phyloP scores from a whole-genome alignment of 192 early-diverging fungal species.

The Entophlyctis helioformis region DNA sequence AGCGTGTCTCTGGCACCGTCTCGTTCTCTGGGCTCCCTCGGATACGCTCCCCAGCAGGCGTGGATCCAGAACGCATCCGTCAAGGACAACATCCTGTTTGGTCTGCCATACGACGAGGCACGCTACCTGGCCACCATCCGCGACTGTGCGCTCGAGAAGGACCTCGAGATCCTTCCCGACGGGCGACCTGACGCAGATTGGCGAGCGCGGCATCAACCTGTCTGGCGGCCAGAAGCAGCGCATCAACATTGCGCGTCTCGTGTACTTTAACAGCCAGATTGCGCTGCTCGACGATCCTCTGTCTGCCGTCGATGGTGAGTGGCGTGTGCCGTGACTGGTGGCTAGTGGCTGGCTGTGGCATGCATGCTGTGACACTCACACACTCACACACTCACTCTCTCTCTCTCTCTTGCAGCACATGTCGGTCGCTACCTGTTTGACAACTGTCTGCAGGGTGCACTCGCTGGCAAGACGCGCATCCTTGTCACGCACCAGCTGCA shows the following conservation, averaged over 20 bases:
- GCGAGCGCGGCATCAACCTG: conserved; percentile 40
- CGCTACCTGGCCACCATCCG: conserved; percentile 54
- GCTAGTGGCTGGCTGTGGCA: no score
- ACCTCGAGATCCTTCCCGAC: conserved; percentile 49
- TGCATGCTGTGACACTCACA: no score
- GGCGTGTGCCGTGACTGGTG: no score
- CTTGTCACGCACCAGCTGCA: conserved; percentile 76
- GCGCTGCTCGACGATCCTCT: conserved; percentile 79
- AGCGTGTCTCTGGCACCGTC: conserved; percentile 41
- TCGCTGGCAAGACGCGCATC: conserved; percentile 66
- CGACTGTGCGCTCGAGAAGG: conserved; percentile 58
- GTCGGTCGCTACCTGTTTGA: conserved; percentile 63
- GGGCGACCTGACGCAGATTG: conserved; percentile 55
- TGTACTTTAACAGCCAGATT: conserved; percentile 67
- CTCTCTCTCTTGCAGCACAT: no score
- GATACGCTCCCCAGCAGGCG: conserved; percentile 69
- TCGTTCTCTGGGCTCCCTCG: conserved; percentile 51
- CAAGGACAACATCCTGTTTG: conserved; percentile 59
- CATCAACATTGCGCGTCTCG: conserved; percentile 65
- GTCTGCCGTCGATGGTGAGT: conserved; percentile 74
- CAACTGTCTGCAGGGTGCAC: conserved; percentile 48
- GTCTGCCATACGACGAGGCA: conserved; percentile 39
- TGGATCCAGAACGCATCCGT: conserved; percentile 80
- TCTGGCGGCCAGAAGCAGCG: conserved; percentile 74
- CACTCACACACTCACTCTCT: no score